Evolutionary conservation across 2,329 filamentous ascomycete species (phyloP).

Genomic region (Fusarium hostae): DNA sequence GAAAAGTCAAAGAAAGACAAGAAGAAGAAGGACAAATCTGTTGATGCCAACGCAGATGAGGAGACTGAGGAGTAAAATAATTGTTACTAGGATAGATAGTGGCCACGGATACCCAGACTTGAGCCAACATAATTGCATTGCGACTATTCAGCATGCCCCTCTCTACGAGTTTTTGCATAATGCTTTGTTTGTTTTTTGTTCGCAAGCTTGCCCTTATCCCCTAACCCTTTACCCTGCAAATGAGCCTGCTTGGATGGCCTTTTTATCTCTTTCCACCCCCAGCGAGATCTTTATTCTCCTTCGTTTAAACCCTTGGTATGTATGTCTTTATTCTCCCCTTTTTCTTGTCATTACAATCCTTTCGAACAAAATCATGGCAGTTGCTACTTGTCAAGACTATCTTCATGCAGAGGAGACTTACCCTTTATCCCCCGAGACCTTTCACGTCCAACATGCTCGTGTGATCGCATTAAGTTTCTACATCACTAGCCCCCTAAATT

Average conservation of each 20-base stretch:
- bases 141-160: background rate
- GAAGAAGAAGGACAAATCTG: conserved; percentile 20
- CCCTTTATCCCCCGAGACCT: background rate
- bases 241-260: too few species aligned
- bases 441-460: background rate
- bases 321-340: too few species aligned
- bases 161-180: background rate
- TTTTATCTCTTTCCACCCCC: too few species aligned
- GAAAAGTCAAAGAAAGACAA: conserved; percentile 13
- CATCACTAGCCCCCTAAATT: background rate
- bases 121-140: conserved; percentile 1
- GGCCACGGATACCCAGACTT: conserved; percentile 37
- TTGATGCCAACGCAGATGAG: conserved; percentile 8
- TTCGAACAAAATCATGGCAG: background rate
- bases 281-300: too few species aligned
- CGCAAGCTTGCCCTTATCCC: background rate
- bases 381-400: background rate
- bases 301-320: too few species aligned
- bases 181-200: background rate
- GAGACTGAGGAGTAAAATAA: conserved; percentile 26
- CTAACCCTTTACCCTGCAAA: too few species aligned
- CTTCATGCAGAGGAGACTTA: background rate
- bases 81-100: conserved; percentile 8
- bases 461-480: background rate
- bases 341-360: background rate